phyloP scores from a whole-genome alignment of 495 filamentous ascomycete genomes.

The Beverwykella pulmonaria region DNA sequence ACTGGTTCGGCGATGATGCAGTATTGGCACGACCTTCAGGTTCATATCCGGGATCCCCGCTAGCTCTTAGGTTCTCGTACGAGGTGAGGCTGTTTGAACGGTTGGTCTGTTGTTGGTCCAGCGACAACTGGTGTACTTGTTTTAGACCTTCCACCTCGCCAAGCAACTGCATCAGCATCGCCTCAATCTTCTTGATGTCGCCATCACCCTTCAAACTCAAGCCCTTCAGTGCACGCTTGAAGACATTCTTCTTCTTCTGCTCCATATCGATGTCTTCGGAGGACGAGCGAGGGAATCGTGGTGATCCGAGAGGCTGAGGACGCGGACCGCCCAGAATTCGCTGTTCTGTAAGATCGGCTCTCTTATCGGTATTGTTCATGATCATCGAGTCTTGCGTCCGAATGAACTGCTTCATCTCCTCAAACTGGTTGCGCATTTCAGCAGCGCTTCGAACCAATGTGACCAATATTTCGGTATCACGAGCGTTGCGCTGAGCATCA shows the following conservation, averaged over 20 bases:
- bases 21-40: conserved; percentile 81
- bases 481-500: conserved; percentile 93
- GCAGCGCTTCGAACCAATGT: conserved; percentile 91
- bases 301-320: conserved; percentile 69
- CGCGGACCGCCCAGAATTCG: conserved; percentile 84
- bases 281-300: conserved; percentile 58
- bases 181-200: conserved; percentile 89
- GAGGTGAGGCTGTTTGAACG: conserved; percentile 48
- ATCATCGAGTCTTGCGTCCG: conserved; percentile 82
- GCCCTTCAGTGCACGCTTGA: conserved; percentile 87
- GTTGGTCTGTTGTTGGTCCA: conserved; percentile 38
- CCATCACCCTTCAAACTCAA: conserved; percentile 82
- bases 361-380: conserved; percentile 78
- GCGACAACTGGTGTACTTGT: conserved; percentile 50
- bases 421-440: conserved; percentile 96
- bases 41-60: conserved; percentile 69
- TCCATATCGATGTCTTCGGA: conserved; percentile 68
- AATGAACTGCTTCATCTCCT: conserved; percentile 92
- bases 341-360: conserved; percentile 80
- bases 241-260: conserved; percentile 82
- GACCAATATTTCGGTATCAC: conserved; percentile 95
- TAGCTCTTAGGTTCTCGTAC: conserved; percentile 59
- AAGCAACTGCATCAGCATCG: conserved; percentile 89
- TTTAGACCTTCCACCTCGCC: conserved; percentile 90
- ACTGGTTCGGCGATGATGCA: conserved; percentile 72